Evolutionary conservation across 805 yeast species (phyloP).

Genomic region (Monosporozyma aquatica): DNA sequence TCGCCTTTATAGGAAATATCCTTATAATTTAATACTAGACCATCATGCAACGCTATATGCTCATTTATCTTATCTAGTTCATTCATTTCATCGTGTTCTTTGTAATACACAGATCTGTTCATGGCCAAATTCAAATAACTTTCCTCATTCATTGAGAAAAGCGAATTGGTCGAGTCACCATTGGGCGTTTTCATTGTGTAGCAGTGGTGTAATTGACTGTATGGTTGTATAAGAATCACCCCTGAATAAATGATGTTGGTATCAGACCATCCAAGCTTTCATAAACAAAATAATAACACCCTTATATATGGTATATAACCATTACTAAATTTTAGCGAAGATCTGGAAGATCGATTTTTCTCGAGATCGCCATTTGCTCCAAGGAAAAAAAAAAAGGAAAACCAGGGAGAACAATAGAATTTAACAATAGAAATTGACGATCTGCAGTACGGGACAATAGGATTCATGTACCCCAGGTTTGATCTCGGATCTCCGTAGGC

Average conservation of each 20-base stretch:
- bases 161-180: slow-evolving; percentile 18
- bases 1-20: background rate
- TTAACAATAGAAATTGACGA: background rate
- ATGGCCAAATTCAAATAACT: slow-evolving; percentile 13
- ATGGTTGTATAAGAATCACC: background rate
- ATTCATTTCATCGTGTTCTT: slow-evolving; percentile 11
- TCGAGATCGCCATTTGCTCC: too few relatives aligned
- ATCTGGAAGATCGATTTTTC: too few relatives aligned
- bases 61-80: background rate
- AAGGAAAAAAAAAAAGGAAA: background rate
- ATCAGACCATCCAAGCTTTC: too few relatives aligned
- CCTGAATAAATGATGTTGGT: too few relatives aligned
- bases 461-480: background rate
- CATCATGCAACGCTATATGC: background rate
- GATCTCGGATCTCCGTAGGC: background rate
- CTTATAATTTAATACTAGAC: background rate
- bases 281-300: too few relatives aligned
- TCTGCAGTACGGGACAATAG: background rate
- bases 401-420: background rate
- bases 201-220: too few relatives aligned
- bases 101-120: slow-evolving; percentile 11
- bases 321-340: too few relatives aligned
- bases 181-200: background rate
- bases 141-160: slow-evolving; percentile 18
- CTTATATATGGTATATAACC: too few relatives aligned